Conservation (phyloP, 345 rosid species). For the Erucastrum elatum region DNA sequence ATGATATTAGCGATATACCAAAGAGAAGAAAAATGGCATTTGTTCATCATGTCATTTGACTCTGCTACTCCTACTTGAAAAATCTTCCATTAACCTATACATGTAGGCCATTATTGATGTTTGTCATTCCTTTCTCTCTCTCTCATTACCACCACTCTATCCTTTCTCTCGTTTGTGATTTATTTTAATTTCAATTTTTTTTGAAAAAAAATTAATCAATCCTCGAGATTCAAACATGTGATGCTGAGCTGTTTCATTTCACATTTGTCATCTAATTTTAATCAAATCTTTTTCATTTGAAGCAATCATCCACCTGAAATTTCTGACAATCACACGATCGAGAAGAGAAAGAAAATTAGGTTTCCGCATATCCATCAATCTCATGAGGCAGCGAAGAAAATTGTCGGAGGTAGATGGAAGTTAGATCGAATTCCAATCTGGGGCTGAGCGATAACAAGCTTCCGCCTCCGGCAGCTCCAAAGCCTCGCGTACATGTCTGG, state of each 20-base stretch:
- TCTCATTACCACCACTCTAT: neutral
- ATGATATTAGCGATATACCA: too few relatives aligned
- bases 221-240: neutral
- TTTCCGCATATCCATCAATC: neutral
- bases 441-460: constrained; percentile 66
- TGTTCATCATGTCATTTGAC: too few relatives aligned
- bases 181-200: neutral
- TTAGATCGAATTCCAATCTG: constrained; percentile 66
- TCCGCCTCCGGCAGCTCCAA: constrained; percentile 53
- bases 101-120: neutral
- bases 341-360: neutral
- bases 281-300: too few relatives aligned
- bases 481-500: constrained; percentile 78
- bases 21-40: too few relatives aligned
- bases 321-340: constrained; percentile 1
- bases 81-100: too few relatives aligned
- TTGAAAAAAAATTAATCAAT: neutral
- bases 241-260: neutral
- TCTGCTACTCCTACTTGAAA: too few relatives aligned
- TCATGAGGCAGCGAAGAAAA: constrained; percentile 77
- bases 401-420: constrained; percentile 68
- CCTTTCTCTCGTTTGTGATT: neutral
- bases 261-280: neutral
- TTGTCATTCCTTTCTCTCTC: neutral
- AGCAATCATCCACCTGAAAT: neutral